Conservation (phyloP, 116 monocot genomes). For the Trichopus zeylanicus region DNA sequence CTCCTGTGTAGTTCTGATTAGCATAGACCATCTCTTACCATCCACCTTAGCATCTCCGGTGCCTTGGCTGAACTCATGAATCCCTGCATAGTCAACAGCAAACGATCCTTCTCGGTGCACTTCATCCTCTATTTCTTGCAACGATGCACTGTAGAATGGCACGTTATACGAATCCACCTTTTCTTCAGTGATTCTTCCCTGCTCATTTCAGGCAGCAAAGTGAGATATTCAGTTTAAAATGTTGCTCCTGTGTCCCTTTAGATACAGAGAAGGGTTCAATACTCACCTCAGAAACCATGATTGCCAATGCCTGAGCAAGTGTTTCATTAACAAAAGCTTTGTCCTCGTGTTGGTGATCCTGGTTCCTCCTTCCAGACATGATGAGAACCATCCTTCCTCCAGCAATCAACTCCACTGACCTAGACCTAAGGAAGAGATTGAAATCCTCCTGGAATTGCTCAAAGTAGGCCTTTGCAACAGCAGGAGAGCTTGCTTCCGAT, state of each 20-base stretch:
- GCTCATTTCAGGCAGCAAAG: too few species aligned
- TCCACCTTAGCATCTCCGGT: constrained; percentile 28
- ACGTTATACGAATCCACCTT: constrained; percentile 59
- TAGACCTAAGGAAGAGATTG: constrained; percentile 35
- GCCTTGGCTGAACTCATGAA: constrained; percentile 22
- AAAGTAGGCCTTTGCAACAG: constrained; percentile 23
- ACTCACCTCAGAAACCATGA: too few species aligned
- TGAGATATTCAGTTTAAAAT: too few species aligned
- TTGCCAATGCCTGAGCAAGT: constrained; percentile 29
- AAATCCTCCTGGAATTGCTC: constrained; percentile 52
- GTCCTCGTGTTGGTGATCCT: constrained; percentile 19
- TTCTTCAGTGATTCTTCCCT: constrained; percentile 43
- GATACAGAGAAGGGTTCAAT: constrained; percentile 29
- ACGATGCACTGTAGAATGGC: constrained; percentile 63
- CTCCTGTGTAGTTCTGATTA: constrained; percentile 59
- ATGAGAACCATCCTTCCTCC: constrained; percentile 35
- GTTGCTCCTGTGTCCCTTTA: constrained; percentile 22
- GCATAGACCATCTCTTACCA: constrained; percentile 28
- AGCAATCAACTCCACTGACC: constrained; percentile 31
- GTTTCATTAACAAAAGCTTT: constrained; percentile 36
- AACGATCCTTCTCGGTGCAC: constrained; percentile 52
- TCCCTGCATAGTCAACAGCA: constrained; percentile 30
- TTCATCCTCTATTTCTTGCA: constrained; percentile 42
- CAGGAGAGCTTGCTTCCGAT: constrained; percentile 29
- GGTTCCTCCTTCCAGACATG: constrained; percentile 48